Base-by-base conservation (phyloP, 2,329 filamentous ascomycete genomes). In the Leptographium procerum region DNA sequence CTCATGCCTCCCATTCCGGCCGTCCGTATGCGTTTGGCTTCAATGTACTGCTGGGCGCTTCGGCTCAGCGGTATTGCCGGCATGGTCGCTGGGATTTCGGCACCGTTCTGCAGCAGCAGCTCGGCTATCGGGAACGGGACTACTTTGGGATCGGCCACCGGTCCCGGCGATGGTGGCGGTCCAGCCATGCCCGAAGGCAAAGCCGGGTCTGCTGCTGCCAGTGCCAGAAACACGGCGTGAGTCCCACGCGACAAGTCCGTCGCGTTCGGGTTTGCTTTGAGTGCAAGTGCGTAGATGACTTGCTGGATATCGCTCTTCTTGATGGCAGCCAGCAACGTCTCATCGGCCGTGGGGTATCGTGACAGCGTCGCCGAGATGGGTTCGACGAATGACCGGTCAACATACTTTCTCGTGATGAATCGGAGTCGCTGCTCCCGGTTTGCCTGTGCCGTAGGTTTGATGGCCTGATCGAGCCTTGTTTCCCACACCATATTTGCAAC, bases 401-500 rank as follows among this genome's bases (percentile, higher is more conserved):
- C 88, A 68, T 99, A 99, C 71, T 99, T 99, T 58, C 87, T 81
- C 0, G 90, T 97, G 71, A 99, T 97, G 70, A 96, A 99, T 65
- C 82, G 87, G n/a, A 97, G 77, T 26, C 94, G 84, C 70, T 96
- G 89, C 70, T 99, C 94, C 47, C 94, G 84, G 7, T 85, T 91
- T 28, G 91, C 89, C 65, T 86, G 84, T 0, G 89, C 80, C 0
- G 78, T 75, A 5, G 90, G 91, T 69, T 96, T 97, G 52, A 81
- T 67, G 7, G 80, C 75, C 28, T 80, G 80, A 60, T 96, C 90
- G 28, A 97, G 78, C 61, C 77, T 88, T 16, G 91, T 86, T 74
- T 99, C 94, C 90, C 91, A 99, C 24, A 99, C 80, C 86, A 92
- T 92, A 72, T 99, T 99, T 66, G 91, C 94, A 56, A 96, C 85